These are phyloP conservation scores for Botrytis deweyae DNA, from an alignment of 2,329 filamentous ascomycete genomes.

Conservation along the genomic window DNA sequence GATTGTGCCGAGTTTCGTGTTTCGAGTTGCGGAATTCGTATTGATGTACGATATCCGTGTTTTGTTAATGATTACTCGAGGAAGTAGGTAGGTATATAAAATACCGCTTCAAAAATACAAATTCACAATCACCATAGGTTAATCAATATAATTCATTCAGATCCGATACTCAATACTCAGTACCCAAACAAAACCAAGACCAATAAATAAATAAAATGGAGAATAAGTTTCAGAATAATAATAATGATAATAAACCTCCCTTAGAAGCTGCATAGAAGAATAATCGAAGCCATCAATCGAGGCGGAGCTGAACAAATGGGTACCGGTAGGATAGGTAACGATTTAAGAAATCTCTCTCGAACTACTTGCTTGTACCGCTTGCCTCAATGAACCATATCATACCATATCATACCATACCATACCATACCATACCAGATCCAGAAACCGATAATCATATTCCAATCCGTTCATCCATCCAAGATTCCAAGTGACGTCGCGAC, in stretches of 20 bases:
- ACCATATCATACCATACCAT: too few species aligned
- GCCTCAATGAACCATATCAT: too few species aligned
- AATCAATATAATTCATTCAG: background rate
- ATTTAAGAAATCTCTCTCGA: background rate
- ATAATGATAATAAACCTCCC: background rate
- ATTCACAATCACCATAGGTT: background rate
- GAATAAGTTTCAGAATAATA: background rate
- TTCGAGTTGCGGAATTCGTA: background rate
- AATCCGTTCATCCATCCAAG: background rate
- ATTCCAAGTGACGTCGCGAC: background rate
- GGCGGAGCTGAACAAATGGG: constrained; percentile 13
- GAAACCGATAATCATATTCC: background rate
- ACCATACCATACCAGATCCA: background rate
- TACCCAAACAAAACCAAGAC: background rate
- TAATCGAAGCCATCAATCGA: background rate
- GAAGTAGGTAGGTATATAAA: too few species aligned
- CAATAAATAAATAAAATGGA: background rate
- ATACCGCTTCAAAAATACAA: background rate
- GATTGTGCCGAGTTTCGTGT: background rate
- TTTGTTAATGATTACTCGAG: background rate
- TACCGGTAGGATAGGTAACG: constrained; percentile 2
- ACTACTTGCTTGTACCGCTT: background rate
- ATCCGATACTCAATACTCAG: background rate
- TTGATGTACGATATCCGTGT: background rate
- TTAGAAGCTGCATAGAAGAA: constrained; percentile 3